These are phyloP conservation scores for Vickermania ingenoplastis DNA, from an alignment of 208 protist species.

Conservation along the genomic window DNA sequence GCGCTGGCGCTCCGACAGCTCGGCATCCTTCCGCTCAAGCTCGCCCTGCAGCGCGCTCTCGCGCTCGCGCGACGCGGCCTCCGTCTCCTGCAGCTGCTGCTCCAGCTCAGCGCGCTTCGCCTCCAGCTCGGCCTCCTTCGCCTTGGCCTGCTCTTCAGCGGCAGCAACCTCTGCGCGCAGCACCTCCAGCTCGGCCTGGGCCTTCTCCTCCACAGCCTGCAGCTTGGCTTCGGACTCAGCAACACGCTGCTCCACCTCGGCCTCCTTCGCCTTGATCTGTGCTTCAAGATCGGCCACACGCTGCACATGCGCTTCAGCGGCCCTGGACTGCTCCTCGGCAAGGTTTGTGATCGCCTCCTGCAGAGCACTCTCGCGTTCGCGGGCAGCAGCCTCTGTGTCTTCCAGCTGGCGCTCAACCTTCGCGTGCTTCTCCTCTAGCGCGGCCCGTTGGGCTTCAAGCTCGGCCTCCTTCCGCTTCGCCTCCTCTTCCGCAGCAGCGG, in stretches of 20 bases:
- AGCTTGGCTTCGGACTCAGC: not conserved
- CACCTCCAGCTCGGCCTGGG: not conserved
- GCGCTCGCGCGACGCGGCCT: too few relatives aligned
- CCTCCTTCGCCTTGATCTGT: not conserved
- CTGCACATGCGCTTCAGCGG: not conserved
- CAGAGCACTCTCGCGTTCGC: not conserved
- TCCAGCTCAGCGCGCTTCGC: not conserved
- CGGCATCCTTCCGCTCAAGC: too few relatives aligned
- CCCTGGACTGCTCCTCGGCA: too few relatives aligned
- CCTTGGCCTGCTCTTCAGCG: not conserved
- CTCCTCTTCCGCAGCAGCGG: slow-evolving; percentile 1
- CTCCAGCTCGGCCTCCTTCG: not conserved
- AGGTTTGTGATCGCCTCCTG: not conserved
- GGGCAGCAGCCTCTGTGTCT: not conserved
- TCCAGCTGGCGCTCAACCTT: not conserved
- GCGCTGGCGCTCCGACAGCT: too few relatives aligned
- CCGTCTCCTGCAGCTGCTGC: not conserved
- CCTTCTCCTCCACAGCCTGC: too few relatives aligned
- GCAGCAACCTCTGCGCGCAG: not conserved
- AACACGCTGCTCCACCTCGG: not conserved
- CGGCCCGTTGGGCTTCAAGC: slow-evolving; percentile 16
- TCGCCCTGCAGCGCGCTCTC: too few relatives aligned
- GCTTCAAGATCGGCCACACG: not conserved
- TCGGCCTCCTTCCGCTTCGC: slow-evolving; percentile 7
- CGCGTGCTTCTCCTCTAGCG: slow-evolving; percentile 14